phyloP scores from a whole-genome alignment of 805 yeast genomes.

The Ogataea dorogensis region DNA sequence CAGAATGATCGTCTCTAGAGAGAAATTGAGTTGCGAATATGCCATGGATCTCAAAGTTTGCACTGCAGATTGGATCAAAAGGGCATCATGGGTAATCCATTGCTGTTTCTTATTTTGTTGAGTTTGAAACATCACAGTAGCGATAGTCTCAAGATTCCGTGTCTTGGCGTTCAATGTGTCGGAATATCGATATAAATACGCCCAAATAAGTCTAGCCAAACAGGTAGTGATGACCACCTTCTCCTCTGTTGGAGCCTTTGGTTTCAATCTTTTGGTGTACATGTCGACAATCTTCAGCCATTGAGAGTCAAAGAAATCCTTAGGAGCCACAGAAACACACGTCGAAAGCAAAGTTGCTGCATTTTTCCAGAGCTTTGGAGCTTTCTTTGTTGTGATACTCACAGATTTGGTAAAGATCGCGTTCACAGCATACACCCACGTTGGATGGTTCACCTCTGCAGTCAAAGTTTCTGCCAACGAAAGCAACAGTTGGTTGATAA shows the following conservation, averaged over 20 bases:
- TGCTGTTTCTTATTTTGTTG: conserved; percentile 55
- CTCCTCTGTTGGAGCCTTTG: conserved; percentile 49
- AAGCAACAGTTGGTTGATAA: conserved; percentile 66
- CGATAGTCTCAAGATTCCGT: conserved; percentile 67
- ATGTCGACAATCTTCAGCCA: conserved; percentile 75
- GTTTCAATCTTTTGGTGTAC: conserved; percentile 59
- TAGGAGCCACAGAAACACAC: conserved; percentile 76
- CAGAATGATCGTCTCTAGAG: conserved; percentile 72
- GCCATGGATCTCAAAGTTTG: conserved; percentile 79
- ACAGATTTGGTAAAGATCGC: conserved; percentile 52
- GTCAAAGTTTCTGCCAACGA: conserved; percentile 84
- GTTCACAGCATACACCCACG: conserved; percentile 83
- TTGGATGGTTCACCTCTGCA: conserved; percentile 94
- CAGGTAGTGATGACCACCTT: conserved; percentile 62
- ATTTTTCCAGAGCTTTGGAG: conserved; percentile 59
- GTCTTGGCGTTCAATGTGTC: conserved; percentile 89
- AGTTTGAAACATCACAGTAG: conserved; percentile 53
- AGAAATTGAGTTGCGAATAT: conserved; percentile 71
- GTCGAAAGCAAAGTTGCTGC: conserved; percentile 69
- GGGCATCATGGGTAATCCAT: conserved; percentile 70
- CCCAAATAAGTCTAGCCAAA: conserved; percentile 81
- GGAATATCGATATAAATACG: conserved; percentile 77
- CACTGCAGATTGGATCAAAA: conserved; percentile 61
- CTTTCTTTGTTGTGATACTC: conserved; percentile 42
- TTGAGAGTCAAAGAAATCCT: conserved; percentile 61